Percentiles rank a stretch among this genome's conserved stretches.
These are phyloP conservation scores for Raffaelea arxii DNA, from an alignment of 2,329 filamentous ascomycete species.

Conservation along the genomic window DNA sequence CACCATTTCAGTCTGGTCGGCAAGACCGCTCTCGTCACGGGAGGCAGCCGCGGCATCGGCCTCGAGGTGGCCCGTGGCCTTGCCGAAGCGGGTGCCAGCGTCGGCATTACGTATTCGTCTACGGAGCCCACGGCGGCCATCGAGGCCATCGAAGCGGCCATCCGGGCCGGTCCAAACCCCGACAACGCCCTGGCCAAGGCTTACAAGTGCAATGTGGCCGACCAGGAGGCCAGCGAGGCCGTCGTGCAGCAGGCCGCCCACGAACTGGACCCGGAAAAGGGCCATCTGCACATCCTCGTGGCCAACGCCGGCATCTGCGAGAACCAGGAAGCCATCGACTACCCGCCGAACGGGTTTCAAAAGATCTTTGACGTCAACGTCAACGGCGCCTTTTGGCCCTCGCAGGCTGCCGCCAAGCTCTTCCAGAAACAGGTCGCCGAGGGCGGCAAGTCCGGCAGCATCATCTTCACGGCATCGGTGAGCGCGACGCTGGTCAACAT, in stretches of 20 bases:
- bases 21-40: slow-evolving; percentile 5
- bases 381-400: slow-evolving; percentile 32
- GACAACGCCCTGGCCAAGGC: slow-evolving; percentile 27
- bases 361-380: slow-evolving; percentile 29
- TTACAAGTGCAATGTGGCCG: slow-evolving; percentile 27
- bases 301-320: slow-evolving; percentile 31
- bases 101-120: slow-evolving; percentile 2
- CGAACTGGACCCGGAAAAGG: slow-evolving; percentile 27
- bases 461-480: slow-evolving; percentile 37
- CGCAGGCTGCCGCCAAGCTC: slow-evolving; percentile 29
- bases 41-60: slow-evolving; percentile 4
- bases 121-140: slow-evolving; percentile 18
- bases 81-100: slow-evolving; percentile 1
- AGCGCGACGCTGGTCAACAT: slow-evolving; percentile 68
- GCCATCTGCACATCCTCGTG: slow-evolving; percentile 27
- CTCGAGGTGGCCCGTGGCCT: slow-evolving; percentile 4
- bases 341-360: slow-evolving; percentile 26
- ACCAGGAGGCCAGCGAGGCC: slow-evolving; percentile 18
- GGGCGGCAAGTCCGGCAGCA: slow-evolving; percentile 18
- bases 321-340: slow-evolving; percentile 27
- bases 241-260: slow-evolving; percentile 22
- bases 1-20: slow-evolving; percentile 16
- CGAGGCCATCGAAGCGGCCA: slow-evolving; percentile 18
- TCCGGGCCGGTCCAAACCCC: slow-evolving; percentile 17
- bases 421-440: too few relatives aligned